Base-by-base conservation (phyloP, 352 stramenopile genomes). In the Globisporangium cystogenes region DNA sequence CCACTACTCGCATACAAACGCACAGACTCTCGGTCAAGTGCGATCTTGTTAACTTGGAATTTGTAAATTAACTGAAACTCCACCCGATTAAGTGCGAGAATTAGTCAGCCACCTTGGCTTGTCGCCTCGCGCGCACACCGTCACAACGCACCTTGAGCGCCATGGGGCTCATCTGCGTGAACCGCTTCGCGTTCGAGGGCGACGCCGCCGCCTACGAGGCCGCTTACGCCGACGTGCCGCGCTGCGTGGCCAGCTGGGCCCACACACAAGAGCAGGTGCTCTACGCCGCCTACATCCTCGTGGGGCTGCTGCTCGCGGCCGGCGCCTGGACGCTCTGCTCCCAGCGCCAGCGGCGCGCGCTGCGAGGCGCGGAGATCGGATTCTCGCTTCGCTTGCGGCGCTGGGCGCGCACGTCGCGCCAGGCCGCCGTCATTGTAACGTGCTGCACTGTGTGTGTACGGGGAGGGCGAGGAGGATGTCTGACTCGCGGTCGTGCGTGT, bases 191-290 rank as follows among this genome's bases (percentile, higher is more conserved):
- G 24, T 47, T 71, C 26, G 66, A 68, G 47, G 42, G 45, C 24
- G 66, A 65, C 23, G 50, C 23, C 12, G 35, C 7, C 7, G 10
- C 33, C 24, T 63, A 67, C n/a, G 48, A 20, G 8, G 20, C n/a
- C 7, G 12, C 50, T 0, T 62, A 54, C 7, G 39, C 39, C 20
- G 66, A 42, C 41, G 67, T 69, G 29, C 77, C 77, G 20, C 73
- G 72, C 55, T 92, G 82, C 59, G 68, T 92, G 40, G 82, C 79
- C 26, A 64, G 78, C 58, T 92, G 82, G 82, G 62, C 60, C 35
- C 82, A 90, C 54, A 89, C 79, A 15, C 70, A 89, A 57, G 71
- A 89, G 54, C 82, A 92, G 51, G 72, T 92, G 49, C 36, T 80
- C 16, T 72, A 87, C 49, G 71, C 71, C 21, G 11, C 53, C 26